phyloP scores from a whole-genome alignment of 192 early-diverging fungal species.

The Radiomyces spectabilis region DNA sequence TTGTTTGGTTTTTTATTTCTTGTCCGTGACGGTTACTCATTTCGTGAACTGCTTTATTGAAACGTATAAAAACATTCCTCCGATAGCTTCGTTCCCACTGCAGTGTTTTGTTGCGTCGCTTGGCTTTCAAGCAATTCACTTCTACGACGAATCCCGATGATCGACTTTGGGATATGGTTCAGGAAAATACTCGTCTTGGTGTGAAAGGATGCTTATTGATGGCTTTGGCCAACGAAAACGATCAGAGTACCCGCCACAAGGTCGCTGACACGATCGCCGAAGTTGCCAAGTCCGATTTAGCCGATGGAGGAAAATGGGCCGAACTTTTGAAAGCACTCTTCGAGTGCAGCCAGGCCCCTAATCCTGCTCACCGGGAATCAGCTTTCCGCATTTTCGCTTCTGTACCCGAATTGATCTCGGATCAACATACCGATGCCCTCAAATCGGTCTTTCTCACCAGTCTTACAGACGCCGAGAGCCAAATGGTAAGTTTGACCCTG shows the following conservation, averaged over 20 bases:
- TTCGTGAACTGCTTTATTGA: no score
- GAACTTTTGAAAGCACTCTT: slow-evolving; percentile 77
- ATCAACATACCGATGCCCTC: slow-evolving; percentile 62
- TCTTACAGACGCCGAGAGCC: slow-evolving; percentile 59
- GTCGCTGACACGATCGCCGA: slow-evolving; percentile 92
- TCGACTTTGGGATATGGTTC: slow-evolving; percentile 65
- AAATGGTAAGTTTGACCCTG: slow-evolving; percentile 34
- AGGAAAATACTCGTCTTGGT: slow-evolving; percentile 50
- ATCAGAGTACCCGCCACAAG: slow-evolving; percentile 76
- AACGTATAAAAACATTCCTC: not conserved
- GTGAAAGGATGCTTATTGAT: slow-evolving; percentile 74
- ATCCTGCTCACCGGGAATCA: slow-evolving; percentile 72
- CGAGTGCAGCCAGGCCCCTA: slow-evolving; percentile 70
- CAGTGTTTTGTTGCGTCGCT: slow-evolving; percentile 46
- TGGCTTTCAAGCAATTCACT: slow-evolving; percentile 38
- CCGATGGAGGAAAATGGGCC: slow-evolving; percentile 66
- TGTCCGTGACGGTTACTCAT: no score
- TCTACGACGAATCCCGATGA: slow-evolving; percentile 18
- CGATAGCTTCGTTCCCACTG: slow-evolving; percentile 41
- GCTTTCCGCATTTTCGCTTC: slow-evolving; percentile 87
- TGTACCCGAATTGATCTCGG: slow-evolving; percentile 70
- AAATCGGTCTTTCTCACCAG: slow-evolving; percentile 66
- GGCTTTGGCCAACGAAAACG: slow-evolving; percentile 70
- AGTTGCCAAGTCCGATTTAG: slow-evolving; percentile 56
- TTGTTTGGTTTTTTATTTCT: not conserved